phyloP scores from a whole-genome alignment of 805 yeast genomes.

The Pichia insulana region DNA sequence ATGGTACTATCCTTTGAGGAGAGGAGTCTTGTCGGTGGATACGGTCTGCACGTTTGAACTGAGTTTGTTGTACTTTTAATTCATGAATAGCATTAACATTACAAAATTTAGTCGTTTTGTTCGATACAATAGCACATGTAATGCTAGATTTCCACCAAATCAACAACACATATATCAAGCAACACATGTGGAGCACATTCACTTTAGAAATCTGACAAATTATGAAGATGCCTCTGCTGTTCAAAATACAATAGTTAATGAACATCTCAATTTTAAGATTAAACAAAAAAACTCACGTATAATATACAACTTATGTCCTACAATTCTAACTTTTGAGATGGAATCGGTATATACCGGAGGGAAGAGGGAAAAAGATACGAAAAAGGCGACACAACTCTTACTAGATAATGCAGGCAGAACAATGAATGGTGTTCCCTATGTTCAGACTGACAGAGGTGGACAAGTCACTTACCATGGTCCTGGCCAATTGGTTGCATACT shows the following conservation, averaged over 20 bases:
- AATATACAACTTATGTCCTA: conserved; percentile 43
- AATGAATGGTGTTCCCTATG: conserved; percentile 40
- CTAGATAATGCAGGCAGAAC: conserved; percentile 16
- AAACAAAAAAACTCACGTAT: conserved; percentile 15
- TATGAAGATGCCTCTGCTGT: conserved; percentile 44
- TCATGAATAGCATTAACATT: too few relatives aligned
- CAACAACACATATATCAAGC: conserved; percentile 19
- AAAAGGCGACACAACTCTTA: conserved; percentile 9
- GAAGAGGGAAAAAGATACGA: conserved; percentile 48
- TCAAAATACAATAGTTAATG: conserved; percentile 48
- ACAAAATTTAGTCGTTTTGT: too few relatives aligned
- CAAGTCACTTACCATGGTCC: conserved; percentile 95
- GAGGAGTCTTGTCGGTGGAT: too few relatives aligned
- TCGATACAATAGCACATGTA: background rate
- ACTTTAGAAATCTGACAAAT: conserved; percentile 30
- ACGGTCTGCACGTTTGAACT: too few relatives aligned
- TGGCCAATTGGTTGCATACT: conserved; percentile 85
- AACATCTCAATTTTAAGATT: conserved; percentile 35
- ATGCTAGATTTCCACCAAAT: conserved; percentile 9
- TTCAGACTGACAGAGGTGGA: conserved; percentile 88
- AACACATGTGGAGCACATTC: conserved; percentile 34
- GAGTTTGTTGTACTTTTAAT: too few relatives aligned
- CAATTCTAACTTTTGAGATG: conserved; percentile 75
- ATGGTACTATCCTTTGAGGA: too few relatives aligned
- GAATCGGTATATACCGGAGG: conserved; percentile 89